A percentile compares a stretch with the other conserved stretches of the same genome.
Conservation (phyloP, 1,139 yeast species). For the Saccharomyces pastorianus region DNA sequence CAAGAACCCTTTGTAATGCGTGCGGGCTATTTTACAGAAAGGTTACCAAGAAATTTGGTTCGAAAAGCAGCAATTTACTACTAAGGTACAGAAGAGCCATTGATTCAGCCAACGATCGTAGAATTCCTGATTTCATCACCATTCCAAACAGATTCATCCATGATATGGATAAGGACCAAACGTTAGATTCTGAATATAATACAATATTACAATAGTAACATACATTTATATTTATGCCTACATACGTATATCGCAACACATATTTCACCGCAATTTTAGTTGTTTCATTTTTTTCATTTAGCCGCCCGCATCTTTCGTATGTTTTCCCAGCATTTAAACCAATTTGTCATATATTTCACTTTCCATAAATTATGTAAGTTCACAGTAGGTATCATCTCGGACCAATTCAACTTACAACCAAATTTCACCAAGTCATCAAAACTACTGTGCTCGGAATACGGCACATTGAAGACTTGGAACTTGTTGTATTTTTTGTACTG, state of each 20-base stretch:
- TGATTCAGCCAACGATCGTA: constrained; percentile 23
- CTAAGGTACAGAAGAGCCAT: constrained; percentile 26
- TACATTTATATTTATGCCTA: not conserved
- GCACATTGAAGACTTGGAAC: constrained; percentile 53
- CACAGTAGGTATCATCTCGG: constrained; percentile 72
- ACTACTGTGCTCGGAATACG: constrained; percentile 92
- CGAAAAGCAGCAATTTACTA: constrained; percentile 24
- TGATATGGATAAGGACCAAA: constrained; percentile 16
- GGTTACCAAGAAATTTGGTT: constrained; percentile 41
- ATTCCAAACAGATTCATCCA: constrained; percentile 24
- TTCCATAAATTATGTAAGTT: constrained; percentile 37
- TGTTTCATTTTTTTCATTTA: not conserved
- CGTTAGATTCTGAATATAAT: constrained; percentile 20
- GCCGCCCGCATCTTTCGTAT: not conserved
- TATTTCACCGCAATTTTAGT: not conserved
- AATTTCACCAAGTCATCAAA: constrained; percentile 69
- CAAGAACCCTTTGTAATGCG: constrained; percentile 68
- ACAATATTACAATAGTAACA: constrained; percentile 8
- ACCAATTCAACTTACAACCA: constrained; percentile 43
- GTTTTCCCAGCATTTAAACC: not conserved
- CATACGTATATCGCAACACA: not conserved
- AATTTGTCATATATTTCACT: not conserved
- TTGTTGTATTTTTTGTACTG: constrained; percentile 30
- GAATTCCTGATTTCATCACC: constrained; percentile 22
- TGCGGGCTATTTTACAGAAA: constrained; percentile 76